Base-by-base conservation (phyloP, 2,329 filamentous ascomycete species). In the Aaosphaeria arxii region DNA sequence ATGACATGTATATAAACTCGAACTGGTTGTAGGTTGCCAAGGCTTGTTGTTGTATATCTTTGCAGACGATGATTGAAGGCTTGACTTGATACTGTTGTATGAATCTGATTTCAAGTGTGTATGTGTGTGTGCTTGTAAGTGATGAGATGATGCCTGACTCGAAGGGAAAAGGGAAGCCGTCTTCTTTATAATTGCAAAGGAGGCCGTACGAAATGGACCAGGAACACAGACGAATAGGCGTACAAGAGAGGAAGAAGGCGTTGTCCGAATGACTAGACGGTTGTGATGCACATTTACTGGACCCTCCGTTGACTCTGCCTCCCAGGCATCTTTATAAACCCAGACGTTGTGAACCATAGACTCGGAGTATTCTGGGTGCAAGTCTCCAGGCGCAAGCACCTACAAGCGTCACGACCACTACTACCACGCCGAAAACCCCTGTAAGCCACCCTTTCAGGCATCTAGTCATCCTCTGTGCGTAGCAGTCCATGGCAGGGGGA, bases 291-390 rank as follows among this genome's bases (percentile, higher is more conserved):
- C 17, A 24, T 24, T 24, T 24, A 24, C 17, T 24, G 17, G 17
- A 24, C 17, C 17, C 17, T 24, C 17, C 17, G 17, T 24, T 36
- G 33, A 36, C 33, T 36, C 33, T 36, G 33, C 33, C 33, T 47
- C 52, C 56, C 57, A 63, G 61, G 62, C 60, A 55, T 59, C 63
- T 65, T 65, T 66, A 65, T 65, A 65, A 45, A 52, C n/a, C 33
- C 9, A 40, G 24, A 28, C 11, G 39, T 40, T 28, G 39, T 40
- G 39, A 28, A 40, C 24, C 24, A 40, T 47, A 44, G 24, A n/a
- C 28, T 11, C 49, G 48, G 48, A 43, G 17, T 24, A 24, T 24
- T 24, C 17, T 24, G 17, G 17, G 17, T 24, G 17, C 17, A 24
- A 24, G 17, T 24, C 17, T 24, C 17, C 17, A 24, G 17, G 17